phyloP scores from a whole-genome alignment of 768 basidiomycete species.

The Auricularia cornea region DNA sequence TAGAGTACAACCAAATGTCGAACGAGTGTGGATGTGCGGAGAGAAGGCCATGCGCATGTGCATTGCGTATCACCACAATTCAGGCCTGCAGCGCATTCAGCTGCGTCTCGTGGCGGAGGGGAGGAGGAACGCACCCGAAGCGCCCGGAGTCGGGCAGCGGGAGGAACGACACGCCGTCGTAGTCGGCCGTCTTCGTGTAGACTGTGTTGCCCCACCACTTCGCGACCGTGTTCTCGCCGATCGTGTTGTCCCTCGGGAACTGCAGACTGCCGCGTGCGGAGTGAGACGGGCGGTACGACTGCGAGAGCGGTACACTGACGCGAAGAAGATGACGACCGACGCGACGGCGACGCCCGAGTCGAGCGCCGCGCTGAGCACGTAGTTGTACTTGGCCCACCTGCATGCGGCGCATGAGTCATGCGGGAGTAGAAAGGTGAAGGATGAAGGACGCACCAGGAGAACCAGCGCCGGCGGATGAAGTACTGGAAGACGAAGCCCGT shows the following conservation, averaged over 20 bases:
- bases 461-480: slow-evolving; percentile 22
- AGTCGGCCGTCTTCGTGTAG: slow-evolving; percentile 4
- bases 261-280: slow-evolving; percentile 18
- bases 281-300: neutral
- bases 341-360: slow-evolving; percentile 22
- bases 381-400: slow-evolving; percentile 30
- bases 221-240: slow-evolving; percentile 38
- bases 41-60: too few species aligned
- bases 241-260: slow-evolving; percentile 22
- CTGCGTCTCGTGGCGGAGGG: too few species aligned
- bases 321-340: slow-evolving; percentile 21
- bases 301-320: slow-evolving; percentile 13
- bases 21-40: too few species aligned
- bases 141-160: neutral
- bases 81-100: too few species aligned
- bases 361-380: slow-evolving; percentile 24
- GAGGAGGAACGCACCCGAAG: neutral
- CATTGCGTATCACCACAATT: too few species aligned
- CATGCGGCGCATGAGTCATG: too few species aligned
- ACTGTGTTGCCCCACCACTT: slow-evolving; percentile 34
- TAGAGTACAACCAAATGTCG: too few species aligned
- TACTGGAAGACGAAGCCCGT: slow-evolving; percentile 20
- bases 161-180: neutral
- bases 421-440: too few species aligned
- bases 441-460: slow-evolving; percentile 12